phyloP scores from a whole-genome alignment of 257 asterid genomes.

The Solanum bulbocastanum region DNA sequence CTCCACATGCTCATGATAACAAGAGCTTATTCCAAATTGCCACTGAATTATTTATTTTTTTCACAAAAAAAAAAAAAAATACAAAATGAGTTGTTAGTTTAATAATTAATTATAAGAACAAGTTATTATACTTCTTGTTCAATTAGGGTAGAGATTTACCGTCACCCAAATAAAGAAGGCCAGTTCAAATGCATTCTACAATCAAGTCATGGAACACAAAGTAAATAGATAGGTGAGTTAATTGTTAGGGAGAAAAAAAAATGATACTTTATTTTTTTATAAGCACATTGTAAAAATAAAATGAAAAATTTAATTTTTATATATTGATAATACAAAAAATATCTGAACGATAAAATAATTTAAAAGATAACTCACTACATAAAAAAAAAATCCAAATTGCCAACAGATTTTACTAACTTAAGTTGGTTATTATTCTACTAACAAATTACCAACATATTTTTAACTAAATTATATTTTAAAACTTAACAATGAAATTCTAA shows the following conservation, averaged over 20 bases:
- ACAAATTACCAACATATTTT: too few relatives aligned
- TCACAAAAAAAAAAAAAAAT: not conserved
- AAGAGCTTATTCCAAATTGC: conserved; percentile 58
- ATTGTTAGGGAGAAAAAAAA: not conserved
- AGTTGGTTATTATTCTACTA: too few relatives aligned
- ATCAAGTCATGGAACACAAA: not conserved
- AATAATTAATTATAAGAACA: not conserved
- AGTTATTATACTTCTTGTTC: not conserved
- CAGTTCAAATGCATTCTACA: conserved; percentile 60
- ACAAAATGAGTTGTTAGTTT: not conserved
- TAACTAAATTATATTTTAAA: too few relatives aligned
- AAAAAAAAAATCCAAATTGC: too few relatives aligned
- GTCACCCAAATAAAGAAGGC: conserved; percentile 73
- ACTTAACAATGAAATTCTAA: too few relatives aligned
- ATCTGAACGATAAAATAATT: not conserved
- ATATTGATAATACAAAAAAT: not conserved
- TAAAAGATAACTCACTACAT: not conserved
- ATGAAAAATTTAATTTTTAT: not conserved
- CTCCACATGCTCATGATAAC: conserved; percentile 45
- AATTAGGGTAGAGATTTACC: conserved; percentile 17
- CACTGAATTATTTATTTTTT: conserved; percentile 21
- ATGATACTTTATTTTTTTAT: not conserved
- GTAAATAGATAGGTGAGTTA: not conserved
- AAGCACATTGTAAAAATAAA: not conserved
- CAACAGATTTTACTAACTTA: too few relatives aligned